phyloP scores from a whole-genome alignment of 2,329 filamentous ascomycete species.

The Ophiostoma sp. region DNA sequence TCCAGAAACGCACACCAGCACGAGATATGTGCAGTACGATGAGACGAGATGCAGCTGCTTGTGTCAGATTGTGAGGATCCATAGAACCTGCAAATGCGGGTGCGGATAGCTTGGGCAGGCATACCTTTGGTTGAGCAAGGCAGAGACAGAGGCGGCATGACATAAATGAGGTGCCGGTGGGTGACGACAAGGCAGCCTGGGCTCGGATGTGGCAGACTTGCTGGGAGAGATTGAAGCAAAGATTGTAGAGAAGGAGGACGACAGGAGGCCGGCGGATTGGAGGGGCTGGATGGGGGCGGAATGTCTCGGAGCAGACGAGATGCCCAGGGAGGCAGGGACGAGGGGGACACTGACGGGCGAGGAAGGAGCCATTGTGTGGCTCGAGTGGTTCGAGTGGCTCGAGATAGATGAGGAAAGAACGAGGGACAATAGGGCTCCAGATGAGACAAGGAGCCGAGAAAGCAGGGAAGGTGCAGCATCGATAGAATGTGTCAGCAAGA shows the following conservation, averaged over 20 bases:
- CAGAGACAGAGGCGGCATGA: no score
- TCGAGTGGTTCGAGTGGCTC: background rate
- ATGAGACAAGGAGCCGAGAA: background rate
- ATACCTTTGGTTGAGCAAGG: no score
- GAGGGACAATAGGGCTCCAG: background rate
- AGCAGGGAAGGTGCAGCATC: background rate
- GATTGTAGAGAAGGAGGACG: background rate
- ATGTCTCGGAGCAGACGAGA: background rate
- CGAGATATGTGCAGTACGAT: background rate
- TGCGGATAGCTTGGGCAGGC: no score
- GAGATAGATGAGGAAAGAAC: background rate
- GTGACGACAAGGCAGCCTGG: no score
- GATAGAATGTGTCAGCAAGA: background rate
- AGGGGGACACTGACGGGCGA: background rate
- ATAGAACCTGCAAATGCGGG: no score
- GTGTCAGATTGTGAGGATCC: background rate
- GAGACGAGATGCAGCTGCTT: background rate
- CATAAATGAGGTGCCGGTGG: no score
- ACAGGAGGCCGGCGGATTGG: no score
- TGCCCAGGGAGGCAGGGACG: background rate
- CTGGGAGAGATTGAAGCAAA: background rate
- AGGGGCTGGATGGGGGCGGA: background rate
- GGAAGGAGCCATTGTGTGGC: background rate
- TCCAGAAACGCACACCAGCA: background rate
- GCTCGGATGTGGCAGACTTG: no score